Evolutionary conservation across 1,139 yeast species (phyloP), one percentile per base, ranked within the genome.

Genomic region (Geotrichum candidum): DNA sequence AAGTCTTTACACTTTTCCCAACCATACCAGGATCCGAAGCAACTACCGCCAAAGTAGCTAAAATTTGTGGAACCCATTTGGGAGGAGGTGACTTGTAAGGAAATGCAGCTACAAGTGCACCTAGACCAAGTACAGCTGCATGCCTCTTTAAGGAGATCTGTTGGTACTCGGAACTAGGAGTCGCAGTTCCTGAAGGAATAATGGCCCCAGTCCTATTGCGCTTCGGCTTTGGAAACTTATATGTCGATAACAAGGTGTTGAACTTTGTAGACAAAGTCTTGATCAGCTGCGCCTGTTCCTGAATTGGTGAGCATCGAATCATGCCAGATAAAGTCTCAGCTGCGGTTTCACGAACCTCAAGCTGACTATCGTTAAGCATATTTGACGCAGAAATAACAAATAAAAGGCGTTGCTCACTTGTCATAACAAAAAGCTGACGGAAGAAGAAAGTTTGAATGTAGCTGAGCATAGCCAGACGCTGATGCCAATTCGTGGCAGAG

Each of bases 71-170:
- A 29, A 94, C 81, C 98, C 98, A 95, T 56, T 69, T 65, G 2
- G 99, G 99, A 1, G 96, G 95, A 0, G 99, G 99, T 1, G 96
- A 88, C 9, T 82, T 80, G 71, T 90, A 94, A 1, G 98, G 94
- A 76, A 88, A 94, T 0, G 99, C 98, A 62, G 88, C 86, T 1
- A 94, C 85, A 53, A 94, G 77, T 0, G 98, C 88, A 3, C 98
- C 96, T 13, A 94, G 77, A 0, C 98, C 98, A 33, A 95, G 77
- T 0, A 94, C 88, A 1, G 97, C 92, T 1, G 95, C 96, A 71
- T 94, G 99, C 7, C 92, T 76, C 13, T 76, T 74, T 13, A 82
- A 76, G 2, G 76, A 69, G 64, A 84, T 65, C 25, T 62, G 46
- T 41, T 69, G 72, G 18, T 64, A 60, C 54, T 68, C 72, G 1